Conservation (phyloP, 1,284 basidiomycete genomes). For the Ceratobasidium sp. region DNA sequence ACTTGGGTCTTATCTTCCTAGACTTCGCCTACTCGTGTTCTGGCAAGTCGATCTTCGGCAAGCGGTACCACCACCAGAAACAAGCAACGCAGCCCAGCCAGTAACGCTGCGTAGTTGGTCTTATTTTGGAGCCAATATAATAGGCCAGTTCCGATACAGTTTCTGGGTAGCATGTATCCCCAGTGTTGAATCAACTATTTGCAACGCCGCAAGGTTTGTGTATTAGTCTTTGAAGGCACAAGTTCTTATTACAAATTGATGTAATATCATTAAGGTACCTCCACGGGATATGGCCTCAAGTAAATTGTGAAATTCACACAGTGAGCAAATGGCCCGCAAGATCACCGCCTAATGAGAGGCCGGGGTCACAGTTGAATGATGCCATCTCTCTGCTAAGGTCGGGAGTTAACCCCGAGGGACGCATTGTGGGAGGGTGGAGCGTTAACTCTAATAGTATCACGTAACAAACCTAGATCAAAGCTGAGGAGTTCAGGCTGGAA, state of each 20-base stretch:
- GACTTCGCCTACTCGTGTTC: background rate
- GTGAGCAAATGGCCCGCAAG: background rate
- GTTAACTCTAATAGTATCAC: too few relatives aligned
- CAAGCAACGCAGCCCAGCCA: background rate
- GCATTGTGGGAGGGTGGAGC: too few relatives aligned
- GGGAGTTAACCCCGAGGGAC: too few relatives aligned
- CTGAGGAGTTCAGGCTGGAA: too few relatives aligned
- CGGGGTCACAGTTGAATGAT: background rate
- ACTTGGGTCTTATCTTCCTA: background rate
- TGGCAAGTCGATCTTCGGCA: background rate
- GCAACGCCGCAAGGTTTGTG: background rate
- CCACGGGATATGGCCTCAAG: background rate
- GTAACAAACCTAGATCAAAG: too few relatives aligned
- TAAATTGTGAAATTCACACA: background rate
- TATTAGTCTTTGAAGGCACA: too few relatives aligned
- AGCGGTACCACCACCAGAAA: background rate
- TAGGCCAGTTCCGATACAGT: too few relatives aligned
- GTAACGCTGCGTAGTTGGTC: background rate
- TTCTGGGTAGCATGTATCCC: background rate
- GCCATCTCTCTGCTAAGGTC: background rate
- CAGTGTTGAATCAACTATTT: background rate
- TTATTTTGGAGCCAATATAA: background rate
- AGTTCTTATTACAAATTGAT: background rate
- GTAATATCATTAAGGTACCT: background rate
- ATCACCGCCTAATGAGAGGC: too few relatives aligned